These are phyloP conservation scores for Talaromyces marneffei DNA, from an alignment of 2,329 filamentous ascomycete genomes.

Conservation along the genomic window DNA sequence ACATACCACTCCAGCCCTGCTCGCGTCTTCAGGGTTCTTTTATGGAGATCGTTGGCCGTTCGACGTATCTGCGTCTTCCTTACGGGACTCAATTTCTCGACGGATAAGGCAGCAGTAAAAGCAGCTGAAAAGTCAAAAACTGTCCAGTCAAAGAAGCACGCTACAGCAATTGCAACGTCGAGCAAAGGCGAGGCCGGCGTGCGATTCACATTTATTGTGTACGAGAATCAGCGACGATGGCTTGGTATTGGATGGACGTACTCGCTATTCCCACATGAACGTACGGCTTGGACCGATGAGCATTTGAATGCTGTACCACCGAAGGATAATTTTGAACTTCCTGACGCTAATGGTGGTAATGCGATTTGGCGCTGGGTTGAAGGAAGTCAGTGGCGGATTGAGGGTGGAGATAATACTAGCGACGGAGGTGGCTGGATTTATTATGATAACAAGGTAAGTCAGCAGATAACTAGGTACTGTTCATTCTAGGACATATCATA, in stretches of 20 bases:
- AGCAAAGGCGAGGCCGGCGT: conserved; percentile 63
- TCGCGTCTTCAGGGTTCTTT: conserved; percentile 73
- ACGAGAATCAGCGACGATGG: conserved; percentile 95
- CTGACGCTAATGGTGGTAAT: conserved; percentile 58
- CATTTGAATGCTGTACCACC: conserved; percentile 74
- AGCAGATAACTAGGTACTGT: not conserved
- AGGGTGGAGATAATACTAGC: conserved; percentile 50
- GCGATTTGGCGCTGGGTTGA: conserved; percentile 75
- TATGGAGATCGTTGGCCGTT: conserved; percentile 80
- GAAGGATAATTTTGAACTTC: conserved; percentile 66
- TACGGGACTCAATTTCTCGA: conserved; percentile 72
- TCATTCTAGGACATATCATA: conserved; percentile 9
- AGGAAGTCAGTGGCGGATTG: conserved; percentile 80
- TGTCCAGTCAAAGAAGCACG: conserved; percentile 40
- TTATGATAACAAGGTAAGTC: conserved; percentile 85
- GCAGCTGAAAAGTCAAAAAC: conserved; percentile 14
- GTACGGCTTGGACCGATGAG: conserved; percentile 91
- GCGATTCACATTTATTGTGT: conserved; percentile 92
- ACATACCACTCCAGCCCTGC: conserved; percentile 90
- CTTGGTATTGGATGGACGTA: conserved; percentile 91
- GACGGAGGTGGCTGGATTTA: conserved; percentile 86
- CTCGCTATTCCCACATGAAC: conserved; percentile 83
- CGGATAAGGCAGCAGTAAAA: conserved; percentile 24
- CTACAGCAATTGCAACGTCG: conserved; percentile 45
- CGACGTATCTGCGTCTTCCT: conserved; percentile 64